These are phyloP conservation scores for Candida maesae DNA, from an alignment of 805 yeast species.

Conservation along the genomic window DNA sequence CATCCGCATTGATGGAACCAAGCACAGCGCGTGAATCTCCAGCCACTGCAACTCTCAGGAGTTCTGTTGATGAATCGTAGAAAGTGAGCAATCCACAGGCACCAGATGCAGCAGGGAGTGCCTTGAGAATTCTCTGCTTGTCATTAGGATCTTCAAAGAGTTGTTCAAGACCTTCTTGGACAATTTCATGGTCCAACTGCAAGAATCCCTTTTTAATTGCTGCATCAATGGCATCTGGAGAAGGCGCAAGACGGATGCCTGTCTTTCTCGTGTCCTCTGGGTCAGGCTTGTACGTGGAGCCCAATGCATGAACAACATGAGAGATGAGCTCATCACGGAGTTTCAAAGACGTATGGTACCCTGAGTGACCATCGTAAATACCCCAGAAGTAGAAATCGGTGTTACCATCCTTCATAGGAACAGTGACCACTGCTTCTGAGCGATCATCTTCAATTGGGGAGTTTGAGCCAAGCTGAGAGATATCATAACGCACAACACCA, in stretches of 20 bases:
- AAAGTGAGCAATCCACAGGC: slow-evolving; percentile 88
- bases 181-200: slow-evolving; percentile 82
- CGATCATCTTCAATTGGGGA: slow-evolving; percentile 94
- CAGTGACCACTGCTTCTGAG: slow-evolving; percentile 74
- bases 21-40: slow-evolving; percentile 94
- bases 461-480: slow-evolving; percentile 85
- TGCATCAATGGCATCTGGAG: slow-evolving; percentile 65
- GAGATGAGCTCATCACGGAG: slow-evolving; percentile 75
- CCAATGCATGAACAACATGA: slow-evolving; percentile 73
- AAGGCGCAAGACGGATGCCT: slow-evolving; percentile 53
- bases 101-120: slow-evolving; percentile 93
- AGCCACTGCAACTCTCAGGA: slow-evolving; percentile 85
- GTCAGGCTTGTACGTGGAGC: slow-evolving; percentile 56
- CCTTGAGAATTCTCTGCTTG: slow-evolving; percentile 49
- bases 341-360: slow-evolving; percentile 89
- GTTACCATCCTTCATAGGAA: slow-evolving; percentile 45
- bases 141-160: slow-evolving; percentile 65
- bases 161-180: slow-evolving; percentile 65
- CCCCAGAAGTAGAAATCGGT: slow-evolving; percentile 96
- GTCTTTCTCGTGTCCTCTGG: slow-evolving; percentile 34
- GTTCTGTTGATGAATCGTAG: slow-evolving; percentile 71
- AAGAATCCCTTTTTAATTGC: slow-evolving; percentile 81
- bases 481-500: slow-evolving; percentile 86
- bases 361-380: slow-evolving; percentile 95
- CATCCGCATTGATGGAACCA: slow-evolving; percentile 61